A percentile compares a stretch with the other conserved stretches of the same genome.
Evolutionary conservation across 2,329 filamentous ascomycete species (phyloP).

Genomic region (Apiospora koreana): DNA sequence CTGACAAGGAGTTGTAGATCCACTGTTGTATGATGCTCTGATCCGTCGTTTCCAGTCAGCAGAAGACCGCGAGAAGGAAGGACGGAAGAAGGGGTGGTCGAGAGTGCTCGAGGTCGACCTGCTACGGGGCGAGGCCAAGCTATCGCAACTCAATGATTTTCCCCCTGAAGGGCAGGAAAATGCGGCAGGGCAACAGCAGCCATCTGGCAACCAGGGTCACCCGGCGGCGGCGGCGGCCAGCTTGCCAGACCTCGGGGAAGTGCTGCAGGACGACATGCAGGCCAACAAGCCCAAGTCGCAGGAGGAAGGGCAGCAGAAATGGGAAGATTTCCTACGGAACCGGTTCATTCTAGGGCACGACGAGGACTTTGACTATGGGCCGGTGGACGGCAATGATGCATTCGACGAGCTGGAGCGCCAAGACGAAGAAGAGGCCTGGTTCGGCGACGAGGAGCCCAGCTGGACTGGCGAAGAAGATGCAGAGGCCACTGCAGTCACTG

Average conservation of each 20-base stretch:
- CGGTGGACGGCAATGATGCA: constrained; percentile 71
- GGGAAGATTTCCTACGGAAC: constrained; percentile 71
- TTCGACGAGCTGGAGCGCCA: constrained; percentile 63
- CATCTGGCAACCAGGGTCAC: background rate
- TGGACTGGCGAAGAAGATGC: constrained; percentile 50
- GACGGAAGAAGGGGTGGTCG: constrained; percentile 73
- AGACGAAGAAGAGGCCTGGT: constrained; percentile 74
- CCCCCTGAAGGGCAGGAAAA: background rate
- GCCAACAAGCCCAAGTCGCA: constrained; percentile 48
- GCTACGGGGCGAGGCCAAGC: constrained; percentile 73
- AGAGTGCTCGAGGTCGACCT: constrained; percentile 78
- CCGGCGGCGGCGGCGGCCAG: background rate
- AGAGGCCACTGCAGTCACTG: constrained; percentile 28
- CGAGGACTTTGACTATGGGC: constrained; percentile 74
- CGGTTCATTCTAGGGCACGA: constrained; percentile 77
- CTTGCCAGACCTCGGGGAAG: constrained; percentile 40
- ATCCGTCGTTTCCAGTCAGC: constrained; percentile 76
- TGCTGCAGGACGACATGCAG: constrained; percentile 42
- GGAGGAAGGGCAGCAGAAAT: constrained; percentile 68
- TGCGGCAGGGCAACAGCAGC: background rate
- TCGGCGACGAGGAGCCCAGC: constrained; percentile 74
- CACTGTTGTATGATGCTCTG: constrained; percentile 78
- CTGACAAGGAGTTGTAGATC: constrained; percentile 50
- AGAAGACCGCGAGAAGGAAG: constrained; percentile 72
- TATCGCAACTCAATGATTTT: constrained; percentile 53